Evolutionary conservation across 768 basidiomycete genomes (phyloP).

Genomic region (Kwoniella pini): DNA sequence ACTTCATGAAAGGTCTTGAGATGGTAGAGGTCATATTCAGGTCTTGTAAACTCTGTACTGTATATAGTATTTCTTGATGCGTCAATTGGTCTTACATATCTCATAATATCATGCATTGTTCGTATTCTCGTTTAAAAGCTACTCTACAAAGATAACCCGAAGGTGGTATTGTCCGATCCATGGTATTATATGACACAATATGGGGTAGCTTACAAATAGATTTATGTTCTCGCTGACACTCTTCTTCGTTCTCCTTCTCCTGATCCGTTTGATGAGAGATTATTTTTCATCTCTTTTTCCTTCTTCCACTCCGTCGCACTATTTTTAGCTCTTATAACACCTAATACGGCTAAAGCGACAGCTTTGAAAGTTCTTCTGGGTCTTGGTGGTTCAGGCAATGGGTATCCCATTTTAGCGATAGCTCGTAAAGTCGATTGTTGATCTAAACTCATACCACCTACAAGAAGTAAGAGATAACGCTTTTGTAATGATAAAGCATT

Average conservation of each 20-base stretch:
- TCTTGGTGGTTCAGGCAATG: constrained; percentile 30
- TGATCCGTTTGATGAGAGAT: constrained; percentile 14
- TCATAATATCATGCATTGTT: constrained; percentile 1
- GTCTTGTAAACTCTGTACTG: neutral
- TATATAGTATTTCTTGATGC: neutral
- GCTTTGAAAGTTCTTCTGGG: constrained; percentile 36
- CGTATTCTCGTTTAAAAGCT: neutral
- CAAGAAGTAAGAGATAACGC: constrained; percentile 73
- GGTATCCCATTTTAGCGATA: constrained; percentile 53
- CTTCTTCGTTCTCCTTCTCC: constrained; percentile 27
- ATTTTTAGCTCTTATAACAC: constrained; percentile 42
- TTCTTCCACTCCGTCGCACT: constrained; percentile 34
- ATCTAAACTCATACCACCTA: constrained; percentile 57
- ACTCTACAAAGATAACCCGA: no score
- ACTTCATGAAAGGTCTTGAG: no score
- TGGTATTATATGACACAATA: neutral
- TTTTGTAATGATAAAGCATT: constrained; percentile 82
- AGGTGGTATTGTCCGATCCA: no score
- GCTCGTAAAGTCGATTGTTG: constrained; percentile 49
- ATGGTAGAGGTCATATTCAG: no score
- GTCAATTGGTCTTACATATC: neutral
- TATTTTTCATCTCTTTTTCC: constrained; percentile 31
- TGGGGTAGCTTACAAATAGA: neutral
- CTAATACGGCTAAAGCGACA: constrained; percentile 45
- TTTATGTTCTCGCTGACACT: constrained; percentile 22